phyloP scores from a whole-genome alignment of 345 rosid genomes.

The Viola odorata region DNA sequence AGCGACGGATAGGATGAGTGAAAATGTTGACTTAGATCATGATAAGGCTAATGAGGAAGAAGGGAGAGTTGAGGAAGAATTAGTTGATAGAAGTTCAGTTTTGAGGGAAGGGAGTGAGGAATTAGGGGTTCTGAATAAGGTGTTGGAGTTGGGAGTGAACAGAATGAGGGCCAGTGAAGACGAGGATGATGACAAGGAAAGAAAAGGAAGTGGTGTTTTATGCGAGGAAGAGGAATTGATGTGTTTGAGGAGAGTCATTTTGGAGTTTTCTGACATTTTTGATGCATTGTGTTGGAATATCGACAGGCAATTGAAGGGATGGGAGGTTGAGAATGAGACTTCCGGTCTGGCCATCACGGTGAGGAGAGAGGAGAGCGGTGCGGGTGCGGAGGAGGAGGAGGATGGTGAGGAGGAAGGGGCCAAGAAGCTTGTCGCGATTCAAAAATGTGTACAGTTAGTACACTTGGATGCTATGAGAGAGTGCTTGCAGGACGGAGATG shows the following conservation, averaged over 20 bases:
- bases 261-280: constrained; percentile 60
- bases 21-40: constrained; percentile 29
- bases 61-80: constrained; percentile 4
- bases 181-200: constrained; percentile 21
- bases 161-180: constrained; percentile 37
- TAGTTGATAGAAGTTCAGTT: constrained; percentile 17
- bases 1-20: constrained; percentile 29
- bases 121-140: constrained; percentile 44
- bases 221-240: constrained; percentile 47
- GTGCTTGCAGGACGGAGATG: constrained; percentile 40
- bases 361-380: constrained; percentile 29
- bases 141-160: constrained; percentile 62
- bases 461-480: constrained; percentile 65
- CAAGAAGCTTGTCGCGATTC: constrained; percentile 44
- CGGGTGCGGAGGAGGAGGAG: constrained; percentile 7
- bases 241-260: constrained; percentile 46
- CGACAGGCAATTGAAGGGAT: constrained; percentile 51
- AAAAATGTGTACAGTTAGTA: constrained; percentile 55
- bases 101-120: constrained; percentile 18
- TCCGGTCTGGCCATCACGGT: constrained; percentile 39
- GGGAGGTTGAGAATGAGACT: constrained; percentile 30
- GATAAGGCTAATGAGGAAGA: constrained; percentile 31
- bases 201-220: constrained; percentile 14
- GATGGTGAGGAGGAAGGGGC: constrained; percentile 41
- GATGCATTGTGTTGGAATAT: constrained; percentile 67